Percentiles rank a stretch among this genome's conserved stretches.
Evolutionary conservation across 805 yeast species (phyloP).

Genomic region (Grigorovia jiainica): DNA sequence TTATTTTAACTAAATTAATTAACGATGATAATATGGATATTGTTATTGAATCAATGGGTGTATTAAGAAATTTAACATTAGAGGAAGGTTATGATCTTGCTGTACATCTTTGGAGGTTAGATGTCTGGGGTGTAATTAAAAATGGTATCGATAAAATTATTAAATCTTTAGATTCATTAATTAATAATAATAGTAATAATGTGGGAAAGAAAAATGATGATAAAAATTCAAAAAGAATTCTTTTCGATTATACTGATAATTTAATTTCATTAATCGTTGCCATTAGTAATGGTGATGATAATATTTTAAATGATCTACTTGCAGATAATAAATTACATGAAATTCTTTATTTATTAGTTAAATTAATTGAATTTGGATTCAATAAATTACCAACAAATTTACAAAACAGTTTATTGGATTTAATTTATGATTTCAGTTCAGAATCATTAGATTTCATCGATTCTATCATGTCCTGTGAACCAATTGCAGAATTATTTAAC

Average conservation of each 20-base stretch:
- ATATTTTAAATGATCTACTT: constrained; percentile 39
- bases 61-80: constrained; percentile 67
- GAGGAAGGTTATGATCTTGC: constrained; percentile 86
- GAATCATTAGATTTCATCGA: constrained; percentile 48
- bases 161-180: constrained; percentile 37
- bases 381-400: constrained; percentile 33
- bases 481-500: constrained; percentile 3
- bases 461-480: constrained; percentile 9
- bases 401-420: constrained; percentile 45
- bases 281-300: constrained; percentile 54
- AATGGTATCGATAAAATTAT: constrained; percentile 42
- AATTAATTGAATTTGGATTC: constrained; percentile 22
- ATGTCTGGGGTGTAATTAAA: constrained; percentile 58
- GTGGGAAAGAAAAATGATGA: constrained; percentile 1
- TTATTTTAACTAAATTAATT: constrained; percentile 52
- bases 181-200: constrained; percentile 1
- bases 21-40: constrained; percentile 65
- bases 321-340: constrained; percentile 18
- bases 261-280: constrained; percentile 59
- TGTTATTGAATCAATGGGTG: constrained; percentile 71
- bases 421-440: constrained; percentile 50
- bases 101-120: constrained; percentile 64
- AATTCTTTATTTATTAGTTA: constrained; percentile 21
- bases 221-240: constrained; percentile 35
- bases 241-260: constrained; percentile 66